Percentiles rank a stretch among this genome's conserved stretches.
Conservation (phyloP, 2,329 filamentous ascomycete species). For the Xylaria sp. region DNA sequence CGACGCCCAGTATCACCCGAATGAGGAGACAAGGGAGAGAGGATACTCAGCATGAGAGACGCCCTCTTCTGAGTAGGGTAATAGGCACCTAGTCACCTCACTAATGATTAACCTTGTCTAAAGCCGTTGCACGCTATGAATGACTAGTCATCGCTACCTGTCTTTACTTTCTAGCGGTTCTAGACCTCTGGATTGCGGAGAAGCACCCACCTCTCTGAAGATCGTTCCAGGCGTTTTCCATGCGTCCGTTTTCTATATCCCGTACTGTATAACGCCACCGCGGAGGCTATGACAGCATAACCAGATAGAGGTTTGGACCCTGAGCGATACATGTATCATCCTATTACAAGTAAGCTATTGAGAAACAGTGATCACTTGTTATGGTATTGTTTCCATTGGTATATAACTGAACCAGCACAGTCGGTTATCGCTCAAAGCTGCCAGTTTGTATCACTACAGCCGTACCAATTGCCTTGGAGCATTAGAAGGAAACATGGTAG, state of each 20-base stretch:
- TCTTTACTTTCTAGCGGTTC: conserved; percentile 18
- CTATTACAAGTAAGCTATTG: background rate
- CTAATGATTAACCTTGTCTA: background rate
- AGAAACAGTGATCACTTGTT: background rate
- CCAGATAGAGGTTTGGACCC: background rate
- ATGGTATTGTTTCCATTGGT: background rate
- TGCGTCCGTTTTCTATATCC: conserved; percentile 11
- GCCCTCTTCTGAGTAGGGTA: background rate
- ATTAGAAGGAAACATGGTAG: background rate
- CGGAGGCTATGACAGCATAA: background rate
- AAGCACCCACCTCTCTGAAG: conserved; percentile 14
- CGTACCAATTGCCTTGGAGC: background rate
- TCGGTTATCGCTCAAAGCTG: background rate
- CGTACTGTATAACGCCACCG: conserved; percentile 18
- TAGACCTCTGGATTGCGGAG: conserved; percentile 28
- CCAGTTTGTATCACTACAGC: background rate
- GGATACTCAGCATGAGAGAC: background rate
- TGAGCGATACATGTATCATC: background rate
- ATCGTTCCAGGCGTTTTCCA: conserved; percentile 18
- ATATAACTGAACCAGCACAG: background rate
- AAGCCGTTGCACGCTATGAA: conserved; percentile 12
- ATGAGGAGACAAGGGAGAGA: background rate
- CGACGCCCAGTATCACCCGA: background rate
- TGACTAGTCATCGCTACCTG: conserved; percentile 4
- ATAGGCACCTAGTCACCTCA: background rate